Conservation (phyloP, 805 yeast genomes). For the Metschnikowia bowlesiae region DNA sequence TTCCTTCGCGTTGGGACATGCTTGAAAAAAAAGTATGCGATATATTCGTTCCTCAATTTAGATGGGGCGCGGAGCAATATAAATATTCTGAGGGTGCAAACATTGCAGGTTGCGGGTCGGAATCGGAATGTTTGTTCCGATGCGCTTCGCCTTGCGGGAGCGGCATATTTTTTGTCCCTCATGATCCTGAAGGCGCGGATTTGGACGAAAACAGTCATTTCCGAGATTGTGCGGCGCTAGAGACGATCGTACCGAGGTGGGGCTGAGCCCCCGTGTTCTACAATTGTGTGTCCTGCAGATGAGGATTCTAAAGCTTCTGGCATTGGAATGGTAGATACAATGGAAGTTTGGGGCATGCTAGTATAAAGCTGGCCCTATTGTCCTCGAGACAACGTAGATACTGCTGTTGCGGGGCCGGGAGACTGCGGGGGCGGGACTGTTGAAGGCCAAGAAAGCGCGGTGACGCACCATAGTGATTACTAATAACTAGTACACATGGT, state of each 20-base stretch:
- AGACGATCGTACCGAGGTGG: no score
- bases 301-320: no score
- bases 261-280: no score
- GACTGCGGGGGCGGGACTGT: no score
- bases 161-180: not conserved
- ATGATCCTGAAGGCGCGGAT: not conserved
- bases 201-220: not conserved
- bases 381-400: no score
- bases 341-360: not conserved
- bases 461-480: no score
- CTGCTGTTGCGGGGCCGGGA: no score
- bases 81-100: not conserved
- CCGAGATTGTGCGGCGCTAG: conserved; percentile 2
- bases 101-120: conserved; percentile 1
- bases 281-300: no score
- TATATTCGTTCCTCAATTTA: not conserved
- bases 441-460: no score
- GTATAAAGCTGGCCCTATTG: not conserved
- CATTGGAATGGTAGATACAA: no score
- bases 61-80: not conserved
- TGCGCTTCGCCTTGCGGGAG: not conserved
- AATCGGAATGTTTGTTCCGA: not conserved
- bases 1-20: conserved; percentile 9
- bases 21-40: not conserved
- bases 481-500: no score